Evolutionary conservation across 176 grass and related monocot species (phyloP).

Genomic region (Luzula sylvatica): DNA sequence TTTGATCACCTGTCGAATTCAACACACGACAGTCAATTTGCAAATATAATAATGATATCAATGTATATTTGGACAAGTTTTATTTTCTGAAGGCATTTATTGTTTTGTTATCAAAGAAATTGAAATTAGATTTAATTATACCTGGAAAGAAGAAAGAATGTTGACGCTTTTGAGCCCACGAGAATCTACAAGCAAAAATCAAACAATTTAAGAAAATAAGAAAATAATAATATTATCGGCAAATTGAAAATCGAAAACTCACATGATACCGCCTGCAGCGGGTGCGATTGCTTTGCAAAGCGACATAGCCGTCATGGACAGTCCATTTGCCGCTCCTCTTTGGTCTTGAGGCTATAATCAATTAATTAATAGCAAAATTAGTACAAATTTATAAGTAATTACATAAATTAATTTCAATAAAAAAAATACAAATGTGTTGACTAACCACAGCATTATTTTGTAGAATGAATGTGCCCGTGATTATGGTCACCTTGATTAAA

Average conservation of each 20-base stretch:
- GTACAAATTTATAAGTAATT: background rate
- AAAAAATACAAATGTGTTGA: background rate
- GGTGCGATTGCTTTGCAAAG: conserved; percentile 67
- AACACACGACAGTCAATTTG: too few relatives aligned
- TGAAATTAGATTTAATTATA: too few relatives aligned
- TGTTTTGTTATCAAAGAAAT: too few relatives aligned
- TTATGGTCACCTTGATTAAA: conserved; percentile 33
- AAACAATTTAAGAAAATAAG: too few relatives aligned
- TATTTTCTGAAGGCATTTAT: too few relatives aligned
- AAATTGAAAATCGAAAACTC: conserved; percentile 22
- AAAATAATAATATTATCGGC: too few relatives aligned
- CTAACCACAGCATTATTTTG: conserved; percentile 67
- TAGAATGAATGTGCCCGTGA: conserved; percentile 33
- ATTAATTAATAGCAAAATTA: background rate
- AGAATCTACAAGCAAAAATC: too few relatives aligned
- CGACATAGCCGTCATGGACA: conserved; percentile 59
- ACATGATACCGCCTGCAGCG: conserved; percentile 48
- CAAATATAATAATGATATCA: too few relatives aligned
- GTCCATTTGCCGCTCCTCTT: conserved; percentile 84
- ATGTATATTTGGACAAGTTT: too few relatives aligned
- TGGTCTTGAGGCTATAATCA: conserved; percentile 59
- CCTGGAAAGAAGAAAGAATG: too few relatives aligned
- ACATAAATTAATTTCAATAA: background rate
- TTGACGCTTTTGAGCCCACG: too few relatives aligned
- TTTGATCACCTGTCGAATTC: too few relatives aligned